Evolutionary conservation across 2,329 filamentous ascomycete species (phyloP), one percentile per base, ranked within the genome.

Genomic region (Ustilaginoidea virens): DNA sequence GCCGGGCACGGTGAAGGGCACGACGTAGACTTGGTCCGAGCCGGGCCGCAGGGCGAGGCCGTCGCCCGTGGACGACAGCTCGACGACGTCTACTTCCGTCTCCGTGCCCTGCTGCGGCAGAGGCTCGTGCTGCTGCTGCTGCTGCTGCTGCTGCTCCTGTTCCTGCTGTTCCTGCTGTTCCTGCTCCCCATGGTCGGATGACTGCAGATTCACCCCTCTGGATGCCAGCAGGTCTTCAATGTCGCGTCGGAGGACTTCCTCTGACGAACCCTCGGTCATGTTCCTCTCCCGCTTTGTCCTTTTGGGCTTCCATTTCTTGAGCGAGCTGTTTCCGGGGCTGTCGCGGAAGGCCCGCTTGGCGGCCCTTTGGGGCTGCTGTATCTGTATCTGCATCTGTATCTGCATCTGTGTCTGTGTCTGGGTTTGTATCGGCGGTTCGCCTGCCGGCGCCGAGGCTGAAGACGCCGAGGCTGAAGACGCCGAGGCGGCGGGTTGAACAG

Each of bases 11-110:
- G 78, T 69, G 48, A 94, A 98, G 4, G 87, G 85, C 2, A 96
- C 77, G 28, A 90, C 76, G 46, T 86, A 94, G 50, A 94, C 62
- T 34, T 66, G 67, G 31, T 51, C 45, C 55, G 57, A 77, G 34
- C 70, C 66, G 17, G 70, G 57, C n/a, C 71, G 68, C 33, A 81
- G 61, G 4, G 80, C 90, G 32, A 98, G 66, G 3, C 83, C 90
- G 41, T 96, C 90, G 30, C 90, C 90, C 0, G 82, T 93, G 0
- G 87, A 96, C 0, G 87, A 92, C 19, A 96, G 63, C 39, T 80
- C 72, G 5, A 74, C 53, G 33, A 96, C 75, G n/a, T 78, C 73
- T 23, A 96, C 69, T 30, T 93, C 76, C 23, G 90, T 71, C 48
- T 92, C 81, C 5, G 72, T 67, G 34, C 79, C 79, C 22, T 62